phyloP scores from a whole-genome alignment of 202 grass and related monocot species.

The Panicum hallii region DNA sequence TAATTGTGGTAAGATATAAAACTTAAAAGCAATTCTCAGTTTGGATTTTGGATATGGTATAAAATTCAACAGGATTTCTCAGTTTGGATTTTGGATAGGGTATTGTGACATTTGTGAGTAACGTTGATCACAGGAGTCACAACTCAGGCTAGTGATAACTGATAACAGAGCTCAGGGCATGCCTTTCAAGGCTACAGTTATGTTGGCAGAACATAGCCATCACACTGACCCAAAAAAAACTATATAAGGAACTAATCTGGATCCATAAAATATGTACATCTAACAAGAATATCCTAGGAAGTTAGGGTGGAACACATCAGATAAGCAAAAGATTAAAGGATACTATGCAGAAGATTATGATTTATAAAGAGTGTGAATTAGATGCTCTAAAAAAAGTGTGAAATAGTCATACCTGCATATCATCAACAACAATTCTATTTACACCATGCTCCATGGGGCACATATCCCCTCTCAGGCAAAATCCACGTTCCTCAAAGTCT shows the following conservation, averaged over 20 bases:
- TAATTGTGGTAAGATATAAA: constrained; percentile 10
- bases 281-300: constrained; percentile 17
- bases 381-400: constrained; percentile 22
- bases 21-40: background rate
- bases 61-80: background rate
- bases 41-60: background rate
- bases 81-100: background rate
- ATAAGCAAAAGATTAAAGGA: constrained; percentile 26
- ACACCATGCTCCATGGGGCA: constrained; percentile 98
- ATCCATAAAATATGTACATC: background rate
- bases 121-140: background rate
- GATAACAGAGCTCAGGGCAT: constrained; percentile 34
- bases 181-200: constrained; percentile 22
- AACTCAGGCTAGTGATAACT: constrained; percentile 3
- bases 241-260: constrained; percentile 30
- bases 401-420: constrained; percentile 81
- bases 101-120: constrained; percentile 2
- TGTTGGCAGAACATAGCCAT: background rate
- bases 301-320: background rate
- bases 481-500: constrained; percentile 96
- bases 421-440: constrained; percentile 98
- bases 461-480: constrained; percentile 98
- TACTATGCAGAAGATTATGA: constrained; percentile 41
- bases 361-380: constrained; percentile 47
- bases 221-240: background rate